These are phyloP conservation scores for Scheffersomyces cryptocercus DNA, from an alignment of 1,139 yeast species.

Conservation along the genomic window DNA sequence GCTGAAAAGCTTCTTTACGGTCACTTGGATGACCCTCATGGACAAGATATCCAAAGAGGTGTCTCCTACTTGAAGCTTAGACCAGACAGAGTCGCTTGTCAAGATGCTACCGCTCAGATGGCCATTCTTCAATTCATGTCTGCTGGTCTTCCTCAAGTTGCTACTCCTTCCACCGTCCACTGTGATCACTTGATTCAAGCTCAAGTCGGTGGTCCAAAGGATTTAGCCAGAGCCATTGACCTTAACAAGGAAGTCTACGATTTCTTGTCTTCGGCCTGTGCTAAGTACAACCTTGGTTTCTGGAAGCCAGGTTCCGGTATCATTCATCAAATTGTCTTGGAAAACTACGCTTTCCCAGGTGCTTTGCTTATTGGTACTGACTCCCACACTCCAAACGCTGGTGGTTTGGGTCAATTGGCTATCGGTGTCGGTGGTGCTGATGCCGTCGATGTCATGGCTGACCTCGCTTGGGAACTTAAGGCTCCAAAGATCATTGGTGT, in stretches of 20 bases:
- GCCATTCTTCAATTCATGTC: conserved; percentile 98
- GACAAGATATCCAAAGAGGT: conserved; percentile 95
- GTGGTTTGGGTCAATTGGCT: conserved; percentile 98
- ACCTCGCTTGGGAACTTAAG: conserved; percentile 96
- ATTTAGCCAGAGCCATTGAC: conserved; percentile 89
- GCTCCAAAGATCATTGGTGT: conserved; percentile 98
- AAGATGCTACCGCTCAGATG: conserved; percentile 99
- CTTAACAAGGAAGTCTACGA: conserved; percentile 96
- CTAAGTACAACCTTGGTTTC: conserved; percentile 98
- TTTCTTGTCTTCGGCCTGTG: conserved; percentile 90
- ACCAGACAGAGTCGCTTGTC: conserved; percentile 99
- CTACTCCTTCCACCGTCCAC: conserved; percentile 97
- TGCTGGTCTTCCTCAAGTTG: conserved; percentile 91
- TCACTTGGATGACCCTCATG: conserved; percentile 94
- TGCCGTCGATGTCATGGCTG: conserved; percentile 97
- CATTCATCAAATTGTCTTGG: conserved; percentile 95
- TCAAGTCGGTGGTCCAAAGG: conserved; percentile 90
- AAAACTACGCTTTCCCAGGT: conserved; percentile 98
- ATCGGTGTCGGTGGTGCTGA: conserved; percentile 99
- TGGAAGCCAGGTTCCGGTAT: conserved; percentile 99
- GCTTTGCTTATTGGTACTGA: conserved; percentile 96
- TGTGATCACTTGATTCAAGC: conserved; percentile 99
- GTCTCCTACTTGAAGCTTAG: conserved; percentile 93
- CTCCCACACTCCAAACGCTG: conserved; percentile 99
- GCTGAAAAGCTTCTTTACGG: conserved; percentile 97